Percentiles rank a stretch among this genome's conserved stretches.
These are phyloP conservation scores for Macrolepiota fuliginosa DNA, from an alignment of 768 basidiomycete genomes.

Conservation along the genomic window DNA sequence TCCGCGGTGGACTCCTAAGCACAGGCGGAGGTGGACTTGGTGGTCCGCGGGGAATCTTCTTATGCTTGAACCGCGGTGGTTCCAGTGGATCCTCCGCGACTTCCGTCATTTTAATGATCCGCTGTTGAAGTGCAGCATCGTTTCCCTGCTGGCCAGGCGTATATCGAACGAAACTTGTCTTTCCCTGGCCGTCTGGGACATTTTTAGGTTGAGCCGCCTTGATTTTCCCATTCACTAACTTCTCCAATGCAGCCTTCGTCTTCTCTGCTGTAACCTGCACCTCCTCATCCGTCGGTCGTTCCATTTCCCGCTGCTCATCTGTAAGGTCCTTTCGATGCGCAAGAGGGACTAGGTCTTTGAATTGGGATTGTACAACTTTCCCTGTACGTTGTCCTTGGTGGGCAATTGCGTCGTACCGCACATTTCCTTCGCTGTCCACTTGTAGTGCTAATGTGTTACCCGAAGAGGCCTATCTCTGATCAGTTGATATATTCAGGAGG, in stretches of 20 bases:
- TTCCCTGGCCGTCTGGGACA: conserved; percentile 80
- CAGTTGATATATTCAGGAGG: neutral
- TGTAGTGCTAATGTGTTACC: conserved; percentile 96
- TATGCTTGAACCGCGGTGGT: conserved; percentile 96
- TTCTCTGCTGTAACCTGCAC: conserved; percentile 89
- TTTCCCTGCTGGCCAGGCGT: conserved; percentile 90
- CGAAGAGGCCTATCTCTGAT: conserved; percentile 62
- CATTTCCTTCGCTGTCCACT: conserved; percentile 95
- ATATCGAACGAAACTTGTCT: conserved; percentile 91
- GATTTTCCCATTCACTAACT: conserved; percentile 92
- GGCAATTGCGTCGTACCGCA: conserved; percentile 96
- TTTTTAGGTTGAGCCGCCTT: conserved; percentile 98
- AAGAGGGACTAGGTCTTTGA: conserved; percentile 96
- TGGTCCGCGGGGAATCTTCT: conserved; percentile 97
- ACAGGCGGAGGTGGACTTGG: conserved; percentile 97
- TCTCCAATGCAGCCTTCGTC: conserved; percentile 89
- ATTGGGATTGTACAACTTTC: conserved; percentile 89
- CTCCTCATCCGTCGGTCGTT: conserved; percentile 91
- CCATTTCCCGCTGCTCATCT: conserved; percentile 73
- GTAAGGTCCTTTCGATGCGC: conserved; percentile 84
- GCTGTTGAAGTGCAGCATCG: conserved; percentile 71
- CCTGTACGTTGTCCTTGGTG: conserved; percentile 89
- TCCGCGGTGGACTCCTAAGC: conserved; percentile 90
- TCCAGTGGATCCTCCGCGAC: conserved; percentile 97
- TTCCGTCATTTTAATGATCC: conserved; percentile 99